A percentile compares a stretch with the other conserved stretches of the same genome.
phyloP scores from a whole-genome alignment of 192 early-diverging fungal species.

The Coemansia sp. region DNA sequence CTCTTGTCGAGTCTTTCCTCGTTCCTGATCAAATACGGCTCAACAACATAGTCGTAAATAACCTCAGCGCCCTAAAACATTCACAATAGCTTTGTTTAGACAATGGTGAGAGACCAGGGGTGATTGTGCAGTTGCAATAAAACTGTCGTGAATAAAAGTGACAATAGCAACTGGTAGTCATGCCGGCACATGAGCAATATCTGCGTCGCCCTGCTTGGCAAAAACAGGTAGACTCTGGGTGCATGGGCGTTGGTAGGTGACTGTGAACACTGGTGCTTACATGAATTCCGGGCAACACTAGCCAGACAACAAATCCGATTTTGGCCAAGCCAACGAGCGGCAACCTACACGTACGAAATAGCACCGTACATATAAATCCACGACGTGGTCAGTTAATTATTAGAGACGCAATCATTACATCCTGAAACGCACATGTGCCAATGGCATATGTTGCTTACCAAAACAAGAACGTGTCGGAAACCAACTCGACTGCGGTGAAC shows the following conservation, averaged over 20 bases:
- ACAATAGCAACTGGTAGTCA: slow-evolving; percentile 3
- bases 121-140: slow-evolving; percentile 1
- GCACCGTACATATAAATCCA: background rate
- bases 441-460: slow-evolving; percentile 31
- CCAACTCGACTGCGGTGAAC: slow-evolving; percentile 48
- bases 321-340: slow-evolving; percentile 51
- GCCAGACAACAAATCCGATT: slow-evolving; percentile 47
- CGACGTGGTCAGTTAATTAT: background rate
- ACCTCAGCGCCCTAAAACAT: slow-evolving; percentile 41
- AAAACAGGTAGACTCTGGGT: too few species aligned
- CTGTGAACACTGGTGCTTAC: slow-evolving; percentile 22
- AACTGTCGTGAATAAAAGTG: background rate
- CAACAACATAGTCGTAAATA: slow-evolving; percentile 49
- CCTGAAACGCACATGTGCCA: background rate
- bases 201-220: background rate
- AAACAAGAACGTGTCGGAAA: slow-evolving; percentile 53
- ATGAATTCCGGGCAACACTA: slow-evolving; percentile 51
- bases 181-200: slow-evolving; percentile 10
- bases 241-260: too few species aligned
- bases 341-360: slow-evolving; percentile 31
- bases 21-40: slow-evolving; percentile 43
- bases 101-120: background rate
- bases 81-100: background rate
- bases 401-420: background rate
- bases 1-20: slow-evolving; percentile 40